These are phyloP conservation scores for Citrullus mucosospermus DNA, from an alignment of 306 rosid genomes.

Conservation along the genomic window DNA sequence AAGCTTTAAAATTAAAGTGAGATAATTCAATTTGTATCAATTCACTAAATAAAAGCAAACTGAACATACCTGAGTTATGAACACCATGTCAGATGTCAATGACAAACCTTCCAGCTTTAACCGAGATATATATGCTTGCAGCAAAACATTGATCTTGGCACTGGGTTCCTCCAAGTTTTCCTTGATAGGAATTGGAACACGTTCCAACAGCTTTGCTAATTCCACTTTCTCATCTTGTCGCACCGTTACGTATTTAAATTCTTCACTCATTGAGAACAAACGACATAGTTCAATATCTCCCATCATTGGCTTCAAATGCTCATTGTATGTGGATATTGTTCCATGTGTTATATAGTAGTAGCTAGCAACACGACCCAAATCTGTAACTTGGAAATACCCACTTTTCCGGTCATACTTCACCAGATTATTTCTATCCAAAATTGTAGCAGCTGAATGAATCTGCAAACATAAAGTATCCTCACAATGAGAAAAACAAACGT, in stretches of 20 bases:
- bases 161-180: conserved; percentile 97
- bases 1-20: not conserved
- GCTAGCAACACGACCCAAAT: conserved; percentile 97
- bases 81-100: conserved; percentile 90
- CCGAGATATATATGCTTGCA: conserved; percentile 87
- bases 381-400: conserved; percentile 92
- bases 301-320: conserved; percentile 94
- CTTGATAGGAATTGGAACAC: conserved; percentile 91
- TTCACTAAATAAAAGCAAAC: not conserved
- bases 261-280: conserved; percentile 88
- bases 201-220: conserved; percentile 75
- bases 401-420: conserved; percentile 91
- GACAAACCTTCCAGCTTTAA: conserved; percentile 92
- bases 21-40: not conserved
- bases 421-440: conserved; percentile 74
- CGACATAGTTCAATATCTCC: conserved; percentile 89
- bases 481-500: not conserved
- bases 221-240: conserved; percentile 95
- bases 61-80: conserved; percentile 75
- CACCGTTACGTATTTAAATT: conserved; percentile 83
- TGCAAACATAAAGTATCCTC: conserved; percentile 18
- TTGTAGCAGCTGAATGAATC: conserved; percentile 87
- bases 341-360: conserved; percentile 90
- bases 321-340: conserved; percentile 82
- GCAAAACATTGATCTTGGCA: conserved; percentile 84